Evolutionary conservation across 2,329 filamentous ascomycete species (phyloP).

Genomic region (Thelonectria rubi): DNA sequence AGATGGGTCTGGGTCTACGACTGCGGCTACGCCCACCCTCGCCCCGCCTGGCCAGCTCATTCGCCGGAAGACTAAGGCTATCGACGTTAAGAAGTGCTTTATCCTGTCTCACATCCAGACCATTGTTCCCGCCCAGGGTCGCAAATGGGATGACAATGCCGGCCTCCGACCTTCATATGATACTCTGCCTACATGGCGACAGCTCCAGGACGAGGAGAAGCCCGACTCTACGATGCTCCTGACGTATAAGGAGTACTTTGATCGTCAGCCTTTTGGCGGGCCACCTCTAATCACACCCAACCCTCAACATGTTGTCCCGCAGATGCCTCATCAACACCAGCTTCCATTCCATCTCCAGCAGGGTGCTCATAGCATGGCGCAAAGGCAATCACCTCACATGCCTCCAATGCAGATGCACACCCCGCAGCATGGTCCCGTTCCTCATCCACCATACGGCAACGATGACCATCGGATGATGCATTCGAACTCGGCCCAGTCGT

Average conservation of each 20-base stretch:
- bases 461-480: constrained; percentile 93
- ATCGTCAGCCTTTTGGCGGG: constrained; percentile 67
- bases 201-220: constrained; percentile 76
- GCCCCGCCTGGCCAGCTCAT: constrained; percentile 59
- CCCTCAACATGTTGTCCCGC: constrained; percentile 73
- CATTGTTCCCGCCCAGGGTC: constrained; percentile 60
- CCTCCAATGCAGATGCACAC: constrained; percentile 80
- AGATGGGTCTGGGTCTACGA: constrained; percentile 41
- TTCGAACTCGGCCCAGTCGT: constrained; percentile 82
- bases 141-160: constrained; percentile 77
- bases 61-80: constrained; percentile 74
- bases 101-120: constrained; percentile 65
- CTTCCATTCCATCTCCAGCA: constrained; percentile 85
- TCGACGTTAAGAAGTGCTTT: constrained; percentile 75
- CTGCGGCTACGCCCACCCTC: constrained; percentile 24
- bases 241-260: constrained; percentile 83
- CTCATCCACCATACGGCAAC: constrained; percentile 73
- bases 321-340: constrained; percentile 84
- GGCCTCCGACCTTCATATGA: constrained; percentile 87
- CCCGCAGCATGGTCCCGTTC: constrained; percentile 74
- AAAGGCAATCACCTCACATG: constrained; percentile 77
- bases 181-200: constrained; percentile 86
- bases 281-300: constrained; percentile 73
- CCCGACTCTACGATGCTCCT: constrained; percentile 68
- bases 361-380: constrained; percentile 71